A percentile compares a stretch with the other conserved stretches of the same genome.
Conservation (phyloP, 345 rosid species). For the Anastatica hierochuntica region DNA sequence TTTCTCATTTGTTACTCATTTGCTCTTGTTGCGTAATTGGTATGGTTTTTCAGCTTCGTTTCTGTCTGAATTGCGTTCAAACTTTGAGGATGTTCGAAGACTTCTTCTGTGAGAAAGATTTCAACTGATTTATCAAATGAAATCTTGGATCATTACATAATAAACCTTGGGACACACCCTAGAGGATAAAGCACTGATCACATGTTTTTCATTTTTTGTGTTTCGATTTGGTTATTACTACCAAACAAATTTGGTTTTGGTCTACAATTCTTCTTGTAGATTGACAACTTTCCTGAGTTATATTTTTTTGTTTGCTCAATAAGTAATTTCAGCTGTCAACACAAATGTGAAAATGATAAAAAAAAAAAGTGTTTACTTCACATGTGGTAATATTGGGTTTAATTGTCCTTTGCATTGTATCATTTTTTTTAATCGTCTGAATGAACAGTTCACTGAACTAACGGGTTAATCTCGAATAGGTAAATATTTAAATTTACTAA, state of each 20-base stretch:
- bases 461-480: too few relatives aligned
- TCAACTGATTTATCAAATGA: conserved; percentile 9
- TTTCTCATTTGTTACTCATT: conserved; percentile 8
- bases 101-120: conserved; percentile 49
- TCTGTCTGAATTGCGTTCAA: conserved; percentile 50
- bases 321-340: conserved; percentile 15
- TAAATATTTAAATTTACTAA: too few relatives aligned
- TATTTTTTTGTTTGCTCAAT: conserved; percentile 10
- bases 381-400: too few relatives aligned
- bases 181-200: conserved; percentile 8
- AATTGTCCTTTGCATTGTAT: too few relatives aligned
- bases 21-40: background rate
- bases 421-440: too few relatives aligned
- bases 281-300: conserved; percentile 13
- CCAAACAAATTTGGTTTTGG: conserved; percentile 13
- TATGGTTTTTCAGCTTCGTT: conserved; percentile 56
- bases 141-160: conserved; percentile 8
- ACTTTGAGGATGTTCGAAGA: conserved; percentile 69
- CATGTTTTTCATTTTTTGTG: conserved; percentile 14
- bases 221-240: background rate
- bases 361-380: too few relatives aligned
- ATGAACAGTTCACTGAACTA: too few relatives aligned
- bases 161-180: conserved; percentile 21
- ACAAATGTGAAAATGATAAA: background rate
- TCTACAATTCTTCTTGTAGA: conserved; percentile 1